Evolutionary conservation across 2,329 filamentous ascomycete genomes (phyloP).

Genomic region (Fusarium bactridioides): DNA sequence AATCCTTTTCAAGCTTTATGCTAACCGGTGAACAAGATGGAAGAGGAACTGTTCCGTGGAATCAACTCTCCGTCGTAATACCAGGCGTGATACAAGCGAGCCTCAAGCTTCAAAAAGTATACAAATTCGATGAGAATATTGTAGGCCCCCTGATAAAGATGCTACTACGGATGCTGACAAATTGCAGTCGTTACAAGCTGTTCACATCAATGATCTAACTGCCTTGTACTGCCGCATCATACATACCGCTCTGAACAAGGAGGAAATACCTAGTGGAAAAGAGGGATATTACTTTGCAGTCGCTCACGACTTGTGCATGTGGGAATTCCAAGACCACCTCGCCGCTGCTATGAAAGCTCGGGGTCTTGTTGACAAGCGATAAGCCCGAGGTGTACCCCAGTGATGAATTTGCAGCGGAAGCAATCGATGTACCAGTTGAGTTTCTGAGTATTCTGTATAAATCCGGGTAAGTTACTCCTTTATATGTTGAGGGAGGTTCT

Average conservation of each 20-base stretch:
- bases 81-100: background rate
- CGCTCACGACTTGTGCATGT: background rate
- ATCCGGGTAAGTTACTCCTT: background rate
- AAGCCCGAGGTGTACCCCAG: background rate
- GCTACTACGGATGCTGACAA: background rate
- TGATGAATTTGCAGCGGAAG: background rate
- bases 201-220: background rate
- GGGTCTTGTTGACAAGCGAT: background rate
- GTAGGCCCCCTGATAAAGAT: background rate
- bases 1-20: accelerated
- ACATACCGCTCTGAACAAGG: background rate
- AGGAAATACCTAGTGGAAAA: background rate
- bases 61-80: background rate
- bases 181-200: background rate
- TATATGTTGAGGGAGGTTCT: background rate
- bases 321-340: background rate
- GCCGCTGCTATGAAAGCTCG: background rate
- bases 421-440: background rate
- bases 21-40: background rate
- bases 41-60: background rate
- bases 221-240: background rate
- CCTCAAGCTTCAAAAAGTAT: background rate
- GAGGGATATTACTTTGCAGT: background rate
- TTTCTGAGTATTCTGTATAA: background rate
- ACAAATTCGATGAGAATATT: background rate